Percentiles rank a stretch among this genome's conserved stretches.
Conservation (phyloP, 2,329 filamentous ascomycete genomes). For the Furcasterigmium sp. region DNA sequence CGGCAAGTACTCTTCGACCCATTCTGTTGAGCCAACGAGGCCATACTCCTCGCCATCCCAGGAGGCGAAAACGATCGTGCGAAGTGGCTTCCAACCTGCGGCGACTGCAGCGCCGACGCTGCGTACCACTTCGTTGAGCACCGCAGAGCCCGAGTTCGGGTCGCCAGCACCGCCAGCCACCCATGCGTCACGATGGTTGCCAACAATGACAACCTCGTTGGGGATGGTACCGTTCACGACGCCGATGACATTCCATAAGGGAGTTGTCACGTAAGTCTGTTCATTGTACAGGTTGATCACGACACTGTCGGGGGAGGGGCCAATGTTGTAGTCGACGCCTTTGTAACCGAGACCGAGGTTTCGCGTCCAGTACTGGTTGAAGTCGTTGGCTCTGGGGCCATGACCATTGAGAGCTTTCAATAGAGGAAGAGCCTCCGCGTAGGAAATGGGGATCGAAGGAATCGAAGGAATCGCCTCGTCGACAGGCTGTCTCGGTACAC, state of each 20-base stretch:
- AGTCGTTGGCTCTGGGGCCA: conserved; percentile 70
- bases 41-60: conserved; percentile 86
- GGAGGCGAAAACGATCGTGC: conserved; percentile 85
- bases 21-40: conserved; percentile 81
- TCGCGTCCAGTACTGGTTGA: conserved; percentile 66
- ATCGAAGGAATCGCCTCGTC: conserved; percentile 72
- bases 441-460: conserved; percentile 88
- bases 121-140: conserved; percentile 72
- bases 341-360: conserved; percentile 71
- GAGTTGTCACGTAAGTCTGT: conserved; percentile 76
- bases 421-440: conserved; percentile 77
- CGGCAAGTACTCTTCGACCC: conserved; percentile 84
- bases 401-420: conserved; percentile 87
- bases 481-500: conserved; percentile 68
- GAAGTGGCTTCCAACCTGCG: conserved; percentile 55
- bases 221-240: conserved; percentile 82
- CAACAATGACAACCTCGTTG: conserved; percentile 82
- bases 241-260: conserved; percentile 88
- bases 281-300: conserved; percentile 71
- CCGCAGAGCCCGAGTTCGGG: conserved; percentile 76
- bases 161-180: conserved; percentile 79
- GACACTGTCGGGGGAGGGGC: conserved; percentile 69
- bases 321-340: conserved; percentile 79
- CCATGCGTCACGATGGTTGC: conserved; percentile 93
- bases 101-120: conserved; percentile 67